Evolutionary conservation across 176 grass and related monocot genomes (phyloP), one percentile per base, ranked within the genome.

Genomic region (Aegilops umbellulata): DNA sequence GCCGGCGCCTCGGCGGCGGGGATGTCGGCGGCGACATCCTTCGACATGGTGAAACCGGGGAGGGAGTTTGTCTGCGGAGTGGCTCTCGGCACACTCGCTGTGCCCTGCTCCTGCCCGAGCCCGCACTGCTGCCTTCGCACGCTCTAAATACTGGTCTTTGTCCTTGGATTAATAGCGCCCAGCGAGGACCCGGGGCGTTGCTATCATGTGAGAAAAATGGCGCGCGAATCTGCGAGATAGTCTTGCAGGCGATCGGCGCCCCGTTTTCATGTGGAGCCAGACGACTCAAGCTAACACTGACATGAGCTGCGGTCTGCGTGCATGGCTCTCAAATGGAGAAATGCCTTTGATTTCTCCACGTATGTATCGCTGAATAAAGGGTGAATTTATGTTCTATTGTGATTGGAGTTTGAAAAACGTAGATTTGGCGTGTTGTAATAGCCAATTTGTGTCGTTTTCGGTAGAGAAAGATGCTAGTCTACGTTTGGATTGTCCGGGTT

Each of bases 1-100:
- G 84, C 79, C 84, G 84, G 84, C 73, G 84, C 79, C 84, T 78
- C 84, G 64, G 73, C 79, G 29, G 63, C 79, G 1, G 88, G 83
- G 72, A 86, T 70, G 49, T 74, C 83, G 39, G 29, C n/a, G 49
- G 51, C 22, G 49, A 23, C 36, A 23, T 77, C 88, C 36, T 81
- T 82, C 4, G 71, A 53, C 88, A 90, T 90, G 88, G 88, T 69
- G 61, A 22, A 15, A 22, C 34, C 16, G 55, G n/a, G 20, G 60
- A 11, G 2, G 42, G 9, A 44, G 69, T 8, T 39, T 11, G 79
- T 12, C 14, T 53, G 42, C 10, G 51, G 36, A 49, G 38, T 62
- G 68, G 22, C 22, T 82, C 79, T 74, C 55, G 20, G 58, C 58
- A 55, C 30, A 62, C 69, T 82, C 55, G 42, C 25, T 25, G 73